These are phyloP conservation scores for Ashbya aceris DNA, from an alignment of 1,139 yeast genomes.

Conservation along the genomic window DNA sequence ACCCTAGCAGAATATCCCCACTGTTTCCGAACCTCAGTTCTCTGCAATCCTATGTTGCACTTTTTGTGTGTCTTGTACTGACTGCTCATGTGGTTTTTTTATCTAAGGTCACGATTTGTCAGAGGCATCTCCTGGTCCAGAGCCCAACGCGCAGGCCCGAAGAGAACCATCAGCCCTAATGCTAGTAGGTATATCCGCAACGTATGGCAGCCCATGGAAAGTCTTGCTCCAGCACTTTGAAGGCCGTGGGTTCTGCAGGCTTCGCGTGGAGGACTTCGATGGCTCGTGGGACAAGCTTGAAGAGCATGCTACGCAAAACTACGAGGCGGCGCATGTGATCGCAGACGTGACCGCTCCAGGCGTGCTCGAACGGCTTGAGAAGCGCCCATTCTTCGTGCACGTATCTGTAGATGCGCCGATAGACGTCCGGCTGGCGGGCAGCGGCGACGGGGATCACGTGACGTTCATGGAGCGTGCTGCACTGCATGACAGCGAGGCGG, in stretches of 20 bases:
- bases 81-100: too few relatives aligned
- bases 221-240: constrained; percentile 14
- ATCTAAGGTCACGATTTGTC: too few relatives aligned
- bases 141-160: too few relatives aligned
- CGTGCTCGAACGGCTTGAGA: constrained; percentile 43
- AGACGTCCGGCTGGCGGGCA: constrained; percentile 43
- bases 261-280: constrained; percentile 29
- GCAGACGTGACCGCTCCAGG: constrained; percentile 39
- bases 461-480: constrained; percentile 10
- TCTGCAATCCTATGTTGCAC: too few relatives aligned
- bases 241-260: constrained; percentile 16
- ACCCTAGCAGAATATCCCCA: too few relatives aligned
- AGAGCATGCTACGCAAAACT: constrained; percentile 57
- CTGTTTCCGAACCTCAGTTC: too few relatives aligned
- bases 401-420: constrained; percentile 73
- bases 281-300: constrained; percentile 39
- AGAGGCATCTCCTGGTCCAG: too few relatives aligned
- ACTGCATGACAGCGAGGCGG: constrained; percentile 8
- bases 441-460: constrained; percentile 5
- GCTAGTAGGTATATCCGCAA: constrained; percentile 26
- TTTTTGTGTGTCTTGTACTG: too few relatives aligned
- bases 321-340: constrained; percentile 59
- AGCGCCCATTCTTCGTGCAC: constrained; percentile 82
- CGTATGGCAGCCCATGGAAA: constrained; percentile 21
- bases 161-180: constrained; percentile 7